phyloP scores from a whole-genome alignment of 345 rosid species.

The Euphorbia peplus region DNA sequence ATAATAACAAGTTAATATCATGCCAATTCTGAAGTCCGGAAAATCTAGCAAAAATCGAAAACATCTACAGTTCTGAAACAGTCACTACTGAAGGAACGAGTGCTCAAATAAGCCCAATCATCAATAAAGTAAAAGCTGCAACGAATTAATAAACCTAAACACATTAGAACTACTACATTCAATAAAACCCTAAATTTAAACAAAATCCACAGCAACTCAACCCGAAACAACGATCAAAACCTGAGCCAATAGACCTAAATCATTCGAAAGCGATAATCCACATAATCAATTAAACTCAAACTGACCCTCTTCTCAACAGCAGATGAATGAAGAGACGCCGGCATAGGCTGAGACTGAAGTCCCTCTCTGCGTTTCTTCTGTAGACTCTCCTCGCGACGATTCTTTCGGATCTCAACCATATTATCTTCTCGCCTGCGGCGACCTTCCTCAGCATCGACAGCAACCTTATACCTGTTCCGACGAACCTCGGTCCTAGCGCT shows the following conservation, averaged over 20 bases:
- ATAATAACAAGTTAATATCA: neutral
- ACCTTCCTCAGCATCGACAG: conserved; percentile 85
- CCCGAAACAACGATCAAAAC: neutral
- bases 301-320: conserved; percentile 65
- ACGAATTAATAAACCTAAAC: neutral
- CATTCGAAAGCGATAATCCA: neutral
- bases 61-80: too few relatives aligned
- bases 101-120: neutral
- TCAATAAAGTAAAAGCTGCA: neutral
- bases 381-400: conserved; percentile 74
- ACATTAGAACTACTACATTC: neutral
- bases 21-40: neutral
- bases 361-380: conserved; percentile 88
- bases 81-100: too few relatives aligned
- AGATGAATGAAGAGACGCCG: conserved; percentile 40
- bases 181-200: neutral
- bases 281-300: neutral
- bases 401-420: conserved; percentile 96
- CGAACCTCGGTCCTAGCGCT: conserved; percentile 72
- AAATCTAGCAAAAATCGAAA: too few relatives aligned
- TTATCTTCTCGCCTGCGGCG: conserved; percentile 84
- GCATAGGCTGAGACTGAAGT: conserved; percentile 48
- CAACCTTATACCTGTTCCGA: conserved; percentile 70
- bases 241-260: neutral
- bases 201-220: neutral